Base-by-base conservation (phyloP, 2,329 filamentous ascomycete species). In the Diaporthe capsici region DNA sequence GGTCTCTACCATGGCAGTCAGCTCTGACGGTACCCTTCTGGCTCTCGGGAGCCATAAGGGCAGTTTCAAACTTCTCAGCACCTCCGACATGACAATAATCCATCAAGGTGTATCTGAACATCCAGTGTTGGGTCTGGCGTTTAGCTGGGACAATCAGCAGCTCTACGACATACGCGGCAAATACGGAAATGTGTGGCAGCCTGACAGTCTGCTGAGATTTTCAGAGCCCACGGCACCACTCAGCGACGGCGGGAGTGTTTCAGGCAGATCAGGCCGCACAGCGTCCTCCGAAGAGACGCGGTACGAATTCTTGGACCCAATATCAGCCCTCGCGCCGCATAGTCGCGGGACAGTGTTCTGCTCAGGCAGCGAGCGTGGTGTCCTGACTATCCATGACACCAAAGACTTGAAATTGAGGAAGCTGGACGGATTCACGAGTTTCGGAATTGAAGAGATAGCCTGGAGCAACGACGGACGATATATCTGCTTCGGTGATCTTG, bases 101-200 rank as follows among this genome's bases (percentile, higher is more conserved):
- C 82, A 84, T 61, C 80, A 82, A 20, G 73, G 79, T 1, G 60
- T 70, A 4, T 73, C 44, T 13, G 55, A 47, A 8, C 61, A 47
- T 25, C 37, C 72, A 2, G 44, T 78, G 0, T 74, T 22, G 3
- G 75, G 65, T 8, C n/a, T 81, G 7, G 53, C 72, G 0, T 80
- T 82, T 39, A 79, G 78, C 60, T 60, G 75, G 3, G 80, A 82
- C 76, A 72, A 75, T 0, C 61, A 71, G 28, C 71, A 78, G 7
- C 63, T 82, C 7, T 81, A 79, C 47, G 79, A 81, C 37, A 44
- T 79, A 1, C 57, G 79, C 20, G 75, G 76, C 9, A 49, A 51
- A 4, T 75, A 75, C 20, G 78, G 79, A 63, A 81, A 77, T 44
- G 77, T 80, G 7, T 82, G 81, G 81, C 78, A 81, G 53, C 79